A percentile compares a stretch with the other conserved stretches of the same genome.
Evolutionary conservation across 352 stramenopile species (phyloP).

Genomic region (Phytophthora ramorum): DNA sequence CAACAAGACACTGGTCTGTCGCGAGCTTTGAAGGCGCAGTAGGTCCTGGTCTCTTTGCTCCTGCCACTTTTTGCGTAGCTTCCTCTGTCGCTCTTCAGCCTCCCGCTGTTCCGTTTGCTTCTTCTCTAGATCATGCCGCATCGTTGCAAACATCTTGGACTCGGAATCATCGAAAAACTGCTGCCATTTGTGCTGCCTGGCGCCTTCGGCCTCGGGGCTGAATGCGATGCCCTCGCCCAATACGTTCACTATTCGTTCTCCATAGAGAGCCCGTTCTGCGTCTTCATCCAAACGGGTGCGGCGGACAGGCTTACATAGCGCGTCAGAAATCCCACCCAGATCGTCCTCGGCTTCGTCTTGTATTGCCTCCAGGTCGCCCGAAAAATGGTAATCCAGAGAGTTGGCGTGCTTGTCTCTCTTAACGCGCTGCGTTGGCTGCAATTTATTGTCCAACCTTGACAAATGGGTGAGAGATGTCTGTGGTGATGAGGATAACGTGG

Average conservation of each 20-base stretch:
- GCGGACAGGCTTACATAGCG: slow-evolving; percentile 2
- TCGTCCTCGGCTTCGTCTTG: slow-evolving; percentile 15
- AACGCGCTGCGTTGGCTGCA: not conserved
- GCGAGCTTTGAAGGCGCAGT: slow-evolving; percentile 44
- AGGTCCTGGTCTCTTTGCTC: slow-evolving; percentile 63
- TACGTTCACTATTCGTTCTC: slow-evolving; percentile 31
- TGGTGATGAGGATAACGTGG: not conserved
- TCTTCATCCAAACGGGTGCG: slow-evolving; percentile 40
- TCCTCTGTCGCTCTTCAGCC: slow-evolving; percentile 57
- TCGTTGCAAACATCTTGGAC: slow-evolving; percentile 55
- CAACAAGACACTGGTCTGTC: slow-evolving; percentile 19
- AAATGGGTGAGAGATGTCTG: slow-evolving; percentile 7
- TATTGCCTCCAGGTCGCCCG: slow-evolving; percentile 15
- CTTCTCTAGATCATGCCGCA: slow-evolving; percentile 53
- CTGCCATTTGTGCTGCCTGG: slow-evolving; percentile 67
- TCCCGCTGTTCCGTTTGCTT: slow-evolving; percentile 50
- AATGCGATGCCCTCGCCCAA: slow-evolving; percentile 63
- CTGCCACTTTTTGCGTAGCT: slow-evolving; percentile 68
- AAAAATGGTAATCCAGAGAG: slow-evolving; percentile 3
- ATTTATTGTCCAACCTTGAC: slow-evolving; percentile 9
- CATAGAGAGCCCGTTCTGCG: slow-evolving; percentile 51
- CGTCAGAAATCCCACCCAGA: not conserved
- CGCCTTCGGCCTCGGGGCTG: slow-evolving; percentile 49
- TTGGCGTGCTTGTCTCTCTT: slow-evolving; percentile 1
- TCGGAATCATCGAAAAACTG: slow-evolving; percentile 66